Evolutionary conservation across 768 basidiomycete species (phyloP), one percentile per base, ranked within the genome.

Genomic region (Dendrothele bispora): DNA sequence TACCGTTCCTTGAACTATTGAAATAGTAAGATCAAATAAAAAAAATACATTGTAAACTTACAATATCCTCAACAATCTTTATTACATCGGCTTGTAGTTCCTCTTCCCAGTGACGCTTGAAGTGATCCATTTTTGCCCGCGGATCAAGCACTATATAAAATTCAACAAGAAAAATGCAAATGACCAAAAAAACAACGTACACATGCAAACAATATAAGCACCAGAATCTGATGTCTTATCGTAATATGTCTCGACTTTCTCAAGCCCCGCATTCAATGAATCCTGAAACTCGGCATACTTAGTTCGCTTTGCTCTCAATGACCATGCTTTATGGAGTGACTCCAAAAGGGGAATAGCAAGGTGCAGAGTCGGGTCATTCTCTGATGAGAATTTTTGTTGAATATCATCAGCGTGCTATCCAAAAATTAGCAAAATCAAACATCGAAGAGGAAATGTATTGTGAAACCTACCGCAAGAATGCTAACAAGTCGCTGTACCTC

Each of bases 221-320:
- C 62, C 55, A 7, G 57, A 62, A 15, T 66, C 62, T 2, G 48
- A 49, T 3, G 65, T 64, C 36, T 61, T 58, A 28, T 63, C 52
- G 48, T 72, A 69, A 43, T 72, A 69, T 24, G 65, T 55, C 15
- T 55, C 43, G n/a, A 72, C 52, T 49, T 72, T 73, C 1, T 51
- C 41, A 18, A 57, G 41, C 1, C 55, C 71, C 1, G 59, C 60
- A 10, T 55, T 32, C 5, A 71, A 42, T 3, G 58, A 62, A 30
- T 30, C 2, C 18, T 18, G 12, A 51, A 66, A 65, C 0, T 41
- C 34, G 2, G 18, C 43, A 44, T 62, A 67, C 32, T 60, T 53
- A 41, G n/a, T 0, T 20, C n/a, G 1, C 28, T 39, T 20, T 10
- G 12, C 14, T 4, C 47, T 44, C 4, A 35, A 17, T 0, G 46